Conservation (phyloP, 352 stramenopile genomes). For the Halophytophthora polymorphica region DNA sequence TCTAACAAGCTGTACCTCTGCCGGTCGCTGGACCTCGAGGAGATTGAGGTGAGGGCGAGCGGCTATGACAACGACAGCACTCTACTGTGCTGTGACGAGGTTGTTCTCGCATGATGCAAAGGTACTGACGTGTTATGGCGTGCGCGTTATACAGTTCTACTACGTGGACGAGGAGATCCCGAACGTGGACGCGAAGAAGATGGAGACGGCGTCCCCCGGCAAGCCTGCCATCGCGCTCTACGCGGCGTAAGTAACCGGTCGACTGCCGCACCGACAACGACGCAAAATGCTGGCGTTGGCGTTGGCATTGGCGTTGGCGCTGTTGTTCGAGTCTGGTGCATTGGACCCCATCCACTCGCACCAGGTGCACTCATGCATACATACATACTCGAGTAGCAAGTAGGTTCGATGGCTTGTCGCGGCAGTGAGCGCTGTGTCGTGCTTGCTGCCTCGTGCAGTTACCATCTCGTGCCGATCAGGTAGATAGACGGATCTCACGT, state of each 20-base stretch:
- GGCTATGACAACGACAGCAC: not conserved
- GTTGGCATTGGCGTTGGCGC: too few species aligned
- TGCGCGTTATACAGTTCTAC: conserved; percentile 67
- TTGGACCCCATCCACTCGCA: not conserved
- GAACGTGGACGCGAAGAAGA: conserved; percentile 79
- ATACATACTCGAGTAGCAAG: conserved; percentile 8
- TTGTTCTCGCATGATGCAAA: too few species aligned
- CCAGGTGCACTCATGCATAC: conserved; percentile 5
- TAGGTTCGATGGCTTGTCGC: conserved; percentile 7
- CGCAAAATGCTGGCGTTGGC: conserved; percentile 1
- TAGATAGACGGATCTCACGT: conserved; percentile 9
- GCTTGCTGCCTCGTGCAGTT: conserved; percentile 1
- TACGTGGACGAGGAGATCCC: conserved; percentile 71
- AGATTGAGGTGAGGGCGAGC: conserved; percentile 51
- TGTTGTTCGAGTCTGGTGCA: too few species aligned
- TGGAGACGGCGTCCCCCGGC: conserved; percentile 76
- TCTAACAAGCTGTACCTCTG: conserved; percentile 91
- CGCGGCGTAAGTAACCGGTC: conserved; percentile 40
- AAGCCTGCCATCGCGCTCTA: conserved; percentile 82
- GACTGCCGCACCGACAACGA: conserved; percentile 2
- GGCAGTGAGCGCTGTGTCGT: conserved; percentile 2
- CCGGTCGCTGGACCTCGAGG: conserved; percentile 86
- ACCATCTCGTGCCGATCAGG: conserved; percentile 10
- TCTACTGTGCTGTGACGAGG: not conserved
- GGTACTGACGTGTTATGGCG: too few species aligned